These are phyloP conservation scores for Penicillium chermesinum DNA, from an alignment of 495 filamentous ascomycete species.

Conservation along the genomic window DNA sequence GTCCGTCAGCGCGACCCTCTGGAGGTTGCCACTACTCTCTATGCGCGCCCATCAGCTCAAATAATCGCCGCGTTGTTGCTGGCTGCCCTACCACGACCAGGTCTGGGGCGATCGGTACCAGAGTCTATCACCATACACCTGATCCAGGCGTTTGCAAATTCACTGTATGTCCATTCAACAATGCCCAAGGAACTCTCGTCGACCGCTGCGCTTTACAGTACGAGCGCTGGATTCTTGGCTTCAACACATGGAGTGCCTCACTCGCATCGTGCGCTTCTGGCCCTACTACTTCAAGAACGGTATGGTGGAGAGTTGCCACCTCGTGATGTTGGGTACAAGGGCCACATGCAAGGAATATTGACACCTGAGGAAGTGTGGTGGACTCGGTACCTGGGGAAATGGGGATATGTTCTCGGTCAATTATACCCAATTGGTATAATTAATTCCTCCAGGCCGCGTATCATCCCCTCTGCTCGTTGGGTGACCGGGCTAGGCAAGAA, in stretches of 20 bases:
- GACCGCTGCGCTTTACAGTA: slow-evolving; percentile 64
- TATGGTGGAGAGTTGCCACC: slow-evolving; percentile 64
- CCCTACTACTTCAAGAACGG: slow-evolving; percentile 67
- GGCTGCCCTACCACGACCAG: slow-evolving; percentile 37
- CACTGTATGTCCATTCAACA: slow-evolving; percentile 46
- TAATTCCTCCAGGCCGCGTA: slow-evolving; percentile 25
- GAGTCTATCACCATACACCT: slow-evolving; percentile 38
- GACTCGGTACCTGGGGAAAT: slow-evolving; percentile 54
- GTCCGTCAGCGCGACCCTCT: slow-evolving; percentile 63
- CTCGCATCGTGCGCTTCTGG: slow-evolving; percentile 61
- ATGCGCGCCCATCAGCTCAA: slow-evolving; percentile 38
- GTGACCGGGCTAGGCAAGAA: slow-evolving; percentile 22
- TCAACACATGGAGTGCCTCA: slow-evolving; percentile 69
- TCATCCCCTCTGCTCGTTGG: slow-evolving; percentile 24
- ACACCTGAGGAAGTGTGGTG: slow-evolving; percentile 52
- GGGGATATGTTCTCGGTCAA: slow-evolving; percentile 22
- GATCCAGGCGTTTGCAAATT: slow-evolving; percentile 48
- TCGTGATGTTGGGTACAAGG: slow-evolving; percentile 43
- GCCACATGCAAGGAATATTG: slow-evolving; percentile 42
- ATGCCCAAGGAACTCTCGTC: slow-evolving; percentile 52
- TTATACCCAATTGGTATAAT: slow-evolving; percentile 27
- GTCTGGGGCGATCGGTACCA: slow-evolving; percentile 19
- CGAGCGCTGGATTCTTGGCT: slow-evolving; percentile 63
- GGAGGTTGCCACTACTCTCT: slow-evolving; percentile 50
- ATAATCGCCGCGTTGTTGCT: slow-evolving; percentile 40